Percentiles rank a stretch among this genome's conserved stretches.
Conservation (phyloP, 768 basidiomycete genomes). For the Tylopilus intermedius region DNA sequence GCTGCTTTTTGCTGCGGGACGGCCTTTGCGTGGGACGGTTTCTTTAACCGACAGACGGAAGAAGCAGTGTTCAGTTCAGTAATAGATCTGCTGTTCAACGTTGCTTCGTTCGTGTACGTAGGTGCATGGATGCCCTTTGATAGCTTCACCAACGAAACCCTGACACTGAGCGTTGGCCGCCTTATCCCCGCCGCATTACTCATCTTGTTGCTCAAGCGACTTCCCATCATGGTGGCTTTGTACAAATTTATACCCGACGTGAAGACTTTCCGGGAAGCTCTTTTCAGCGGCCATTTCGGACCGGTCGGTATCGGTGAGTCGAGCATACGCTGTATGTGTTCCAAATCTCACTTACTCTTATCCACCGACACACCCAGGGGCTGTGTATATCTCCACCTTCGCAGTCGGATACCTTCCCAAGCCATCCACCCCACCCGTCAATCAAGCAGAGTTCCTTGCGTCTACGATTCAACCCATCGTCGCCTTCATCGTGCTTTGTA, state of each 20-base stretch:
- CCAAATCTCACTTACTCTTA: background rate
- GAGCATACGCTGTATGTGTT: background rate
- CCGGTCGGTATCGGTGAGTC: conserved; percentile 70
- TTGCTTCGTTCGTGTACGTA: conserved; percentile 91
- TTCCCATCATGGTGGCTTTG: conserved; percentile 78
- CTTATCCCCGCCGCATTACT: conserved; percentile 78
- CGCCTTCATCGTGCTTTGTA: conserved; percentile 90
- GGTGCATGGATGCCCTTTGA: conserved; percentile 97
- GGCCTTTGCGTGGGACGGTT: conserved; percentile 95
- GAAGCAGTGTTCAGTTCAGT: conserved; percentile 95
- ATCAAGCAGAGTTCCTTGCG: conserved; percentile 61
- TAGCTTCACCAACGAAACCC: conserved; percentile 59
- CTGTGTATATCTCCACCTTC: conserved; percentile 88
- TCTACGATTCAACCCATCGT: conserved; percentile 88
- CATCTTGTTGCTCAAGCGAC: conserved; percentile 74
- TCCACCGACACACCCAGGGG: conserved; percentile 42
- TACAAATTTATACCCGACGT: conserved; percentile 96
- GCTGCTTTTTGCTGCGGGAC: conserved; percentile 96
- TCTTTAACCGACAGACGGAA: conserved; percentile 90
- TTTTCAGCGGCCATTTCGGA: conserved; percentile 95
- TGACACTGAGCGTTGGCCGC: conserved; percentile 78
- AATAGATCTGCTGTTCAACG: conserved; percentile 93
- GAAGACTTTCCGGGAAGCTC: conserved; percentile 88
- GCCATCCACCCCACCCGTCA: conserved; percentile 41
- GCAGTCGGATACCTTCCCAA: conserved; percentile 58